Base-by-base conservation (phyloP, 495 filamentous ascomycete genomes). In the Aspergillus haitiensis region DNA sequence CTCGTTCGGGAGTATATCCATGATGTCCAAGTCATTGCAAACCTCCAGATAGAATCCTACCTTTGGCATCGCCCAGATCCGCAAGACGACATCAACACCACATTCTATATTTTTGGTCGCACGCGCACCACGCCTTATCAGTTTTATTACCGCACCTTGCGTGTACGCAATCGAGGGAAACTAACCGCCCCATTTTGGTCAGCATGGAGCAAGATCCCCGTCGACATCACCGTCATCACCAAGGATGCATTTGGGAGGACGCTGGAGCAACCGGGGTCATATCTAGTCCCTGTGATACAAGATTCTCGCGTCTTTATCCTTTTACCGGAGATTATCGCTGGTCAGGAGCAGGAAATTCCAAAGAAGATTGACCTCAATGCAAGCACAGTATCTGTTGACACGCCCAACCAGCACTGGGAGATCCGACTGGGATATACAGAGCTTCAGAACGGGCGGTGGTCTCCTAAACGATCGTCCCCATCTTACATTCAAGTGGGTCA, bases 1-100 rank as follows among this genome's bases (percentile, higher is more conserved):
- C 50, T 56, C 4, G 7, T 71, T 7, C 62, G 52, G 36, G 31
- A 9, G 3, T 73, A 70, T 45, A 35, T 71, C 27, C 64, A 62
- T 10, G 49, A 35, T 16, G 12, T 64, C 9, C 45, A 67, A 13
- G 52, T 56, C 13, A 53, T 73, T 6, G 54, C 60, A 10, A 59
- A 72, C 40, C 58, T 73, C 4, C 53, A 64, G 10, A 49, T 65
- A 6, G 18, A 34, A 27, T 8, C 16, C 33, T 58, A 58, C 37
- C 12, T 51, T 7, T 51, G 55, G 45, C n/a, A n/a, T n/a, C n/a
- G n/a, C n/a, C n/a, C n/a, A n/a, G n/a, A n/a, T n/a, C n/a, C n/a
- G n/a, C n/a, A n/a, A n/a, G n/a, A n/a, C n/a, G n/a, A n/a, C n/a
- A n/a, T n/a, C n/a, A 13, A 58, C 10, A 33, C 6, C 5, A 58